A percentile compares a stretch with the other conserved stretches of the same genome.
These are phyloP conservation scores for Beta macrorhiza DNA, from an alignment of 179 eudicot species.

Conservation along the genomic window DNA sequence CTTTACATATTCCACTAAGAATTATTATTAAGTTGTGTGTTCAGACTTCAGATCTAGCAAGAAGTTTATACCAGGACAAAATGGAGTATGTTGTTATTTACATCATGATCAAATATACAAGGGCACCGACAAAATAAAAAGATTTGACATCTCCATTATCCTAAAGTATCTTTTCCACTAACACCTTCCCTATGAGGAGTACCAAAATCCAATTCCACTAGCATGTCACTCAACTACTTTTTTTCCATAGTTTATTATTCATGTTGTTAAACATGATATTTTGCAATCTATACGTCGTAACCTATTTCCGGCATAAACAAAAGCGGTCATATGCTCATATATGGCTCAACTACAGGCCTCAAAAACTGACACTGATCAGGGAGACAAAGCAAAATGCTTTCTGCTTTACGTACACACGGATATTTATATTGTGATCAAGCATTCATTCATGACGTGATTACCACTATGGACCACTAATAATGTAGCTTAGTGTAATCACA, in stretches of 20 bases:
- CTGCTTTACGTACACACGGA: constrained; percentile 26
- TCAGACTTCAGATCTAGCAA: no score
- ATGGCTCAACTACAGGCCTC: constrained; percentile 13
- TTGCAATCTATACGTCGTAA: constrained; percentile 16
- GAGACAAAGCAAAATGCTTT: constrained; percentile 28
- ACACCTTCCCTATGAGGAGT: constrained; percentile 15
- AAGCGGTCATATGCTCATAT: neutral
- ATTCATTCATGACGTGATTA: constrained; percentile 18
- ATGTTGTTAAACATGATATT: no score
- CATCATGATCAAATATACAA: constrained; percentile 9
- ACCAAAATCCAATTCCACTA: constrained; percentile 25
- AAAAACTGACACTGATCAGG: constrained; percentile 23
- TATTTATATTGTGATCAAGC: constrained; percentile 25
- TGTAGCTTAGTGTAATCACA: constrained; percentile 16
- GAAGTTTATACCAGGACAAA: no score
- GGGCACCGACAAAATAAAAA: constrained; percentile 1
- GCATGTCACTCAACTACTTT: constrained; percentile 14
- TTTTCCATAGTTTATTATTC: constrained; percentile 21
- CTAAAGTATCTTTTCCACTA: neutral
- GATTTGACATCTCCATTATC: neutral
- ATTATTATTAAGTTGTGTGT: no score
- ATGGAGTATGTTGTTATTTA: neutral
- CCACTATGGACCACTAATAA: constrained; percentile 23
- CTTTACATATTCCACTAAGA: no score
- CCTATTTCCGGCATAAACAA: constrained; percentile 6